Conservation (phyloP, 768 basidiomycete species). For the Termitomyces sp. region DNA sequence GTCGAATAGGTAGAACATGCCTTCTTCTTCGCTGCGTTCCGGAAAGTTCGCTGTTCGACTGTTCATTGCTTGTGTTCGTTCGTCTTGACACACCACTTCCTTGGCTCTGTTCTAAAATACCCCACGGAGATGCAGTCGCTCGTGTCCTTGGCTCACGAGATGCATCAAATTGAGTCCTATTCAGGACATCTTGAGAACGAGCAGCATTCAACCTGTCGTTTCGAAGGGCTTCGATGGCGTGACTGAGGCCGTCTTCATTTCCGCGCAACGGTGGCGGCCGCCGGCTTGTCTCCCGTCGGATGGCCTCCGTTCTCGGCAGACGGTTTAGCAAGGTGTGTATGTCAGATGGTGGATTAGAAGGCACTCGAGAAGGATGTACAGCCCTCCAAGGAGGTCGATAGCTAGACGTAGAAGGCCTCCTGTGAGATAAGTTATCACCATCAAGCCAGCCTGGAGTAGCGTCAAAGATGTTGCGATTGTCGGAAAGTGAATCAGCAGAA, state of each 20-base stretch:
- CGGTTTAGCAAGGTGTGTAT: constrained; percentile 20
- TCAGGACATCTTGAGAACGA: constrained; percentile 27
- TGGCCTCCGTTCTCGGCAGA: constrained; percentile 23
- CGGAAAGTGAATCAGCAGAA: background rate
- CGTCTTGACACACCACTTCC: background rate
- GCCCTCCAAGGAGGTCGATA: constrained; percentile 4
- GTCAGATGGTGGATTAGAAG: constrained; percentile 7
- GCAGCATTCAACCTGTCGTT: constrained; percentile 21
- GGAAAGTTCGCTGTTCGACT: background rate
- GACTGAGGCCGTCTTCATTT: constrained; percentile 21
- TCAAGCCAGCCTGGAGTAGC: background rate
- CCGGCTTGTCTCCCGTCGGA: constrained; percentile 18
- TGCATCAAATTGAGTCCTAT: constrained; percentile 21
- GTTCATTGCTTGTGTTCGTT: background rate
- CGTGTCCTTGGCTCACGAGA: constrained; percentile 4
- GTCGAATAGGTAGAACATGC: background rate
- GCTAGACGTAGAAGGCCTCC: background rate
- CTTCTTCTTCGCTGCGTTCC: constrained; percentile 3
- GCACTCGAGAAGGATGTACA: background rate
- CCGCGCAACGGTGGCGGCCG: constrained; percentile 7
- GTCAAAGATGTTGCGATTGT: background rate
- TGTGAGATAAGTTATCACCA: background rate
- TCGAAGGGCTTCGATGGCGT: constrained; percentile 28
- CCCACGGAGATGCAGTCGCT: constrained; percentile 10
- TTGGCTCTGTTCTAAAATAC: constrained; percentile 8